These are phyloP conservation scores for Xylariaceae sp. DNA, from an alignment of 2,329 filamentous ascomycete species.

Conservation along the genomic window DNA sequence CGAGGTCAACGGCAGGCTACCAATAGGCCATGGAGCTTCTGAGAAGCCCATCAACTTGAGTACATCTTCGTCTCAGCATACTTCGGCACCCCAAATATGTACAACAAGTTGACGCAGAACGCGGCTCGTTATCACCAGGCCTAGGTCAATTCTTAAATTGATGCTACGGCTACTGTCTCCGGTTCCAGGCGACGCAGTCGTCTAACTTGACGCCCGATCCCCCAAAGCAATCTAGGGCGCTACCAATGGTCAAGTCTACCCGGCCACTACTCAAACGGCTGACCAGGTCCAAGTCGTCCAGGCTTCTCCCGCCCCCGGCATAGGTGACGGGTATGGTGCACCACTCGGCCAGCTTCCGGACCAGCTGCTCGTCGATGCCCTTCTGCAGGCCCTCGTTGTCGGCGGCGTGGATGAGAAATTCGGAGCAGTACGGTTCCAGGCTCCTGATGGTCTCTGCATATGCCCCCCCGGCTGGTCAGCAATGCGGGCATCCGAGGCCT, in stretches of 20 bases:
- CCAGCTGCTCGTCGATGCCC: conserved; percentile 82
- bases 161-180: conserved; percentile 27
- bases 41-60: too few species aligned
- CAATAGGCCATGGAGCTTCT: too few species aligned
- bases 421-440: conserved; percentile 86
- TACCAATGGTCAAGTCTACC: conserved; percentile 92
- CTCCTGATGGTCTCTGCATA: conserved; percentile 64
- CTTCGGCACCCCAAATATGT: too few species aligned
- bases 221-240: conserved; percentile 92
- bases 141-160: too few species aligned
- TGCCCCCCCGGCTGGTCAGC: conserved; percentile 2
- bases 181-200: conserved; percentile 87
- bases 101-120: too few species aligned
- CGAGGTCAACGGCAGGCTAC: too few species aligned
- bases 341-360: conserved; percentile 71
- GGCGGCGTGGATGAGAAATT: conserved; percentile 94
- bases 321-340: conserved; percentile 92
- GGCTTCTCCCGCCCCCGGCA: conserved; percentile 79
- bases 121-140: too few species aligned
- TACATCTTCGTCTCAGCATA: too few species aligned
- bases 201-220: conserved; percentile 79
- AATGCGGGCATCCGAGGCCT: too few species aligned
- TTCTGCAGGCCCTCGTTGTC: conserved; percentile 92
- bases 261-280: conserved; percentile 69
- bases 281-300: conserved; percentile 78